phyloP scores from a whole-genome alignment of 1,284 basidiomycete species.

The Prillingera fragicola region DNA sequence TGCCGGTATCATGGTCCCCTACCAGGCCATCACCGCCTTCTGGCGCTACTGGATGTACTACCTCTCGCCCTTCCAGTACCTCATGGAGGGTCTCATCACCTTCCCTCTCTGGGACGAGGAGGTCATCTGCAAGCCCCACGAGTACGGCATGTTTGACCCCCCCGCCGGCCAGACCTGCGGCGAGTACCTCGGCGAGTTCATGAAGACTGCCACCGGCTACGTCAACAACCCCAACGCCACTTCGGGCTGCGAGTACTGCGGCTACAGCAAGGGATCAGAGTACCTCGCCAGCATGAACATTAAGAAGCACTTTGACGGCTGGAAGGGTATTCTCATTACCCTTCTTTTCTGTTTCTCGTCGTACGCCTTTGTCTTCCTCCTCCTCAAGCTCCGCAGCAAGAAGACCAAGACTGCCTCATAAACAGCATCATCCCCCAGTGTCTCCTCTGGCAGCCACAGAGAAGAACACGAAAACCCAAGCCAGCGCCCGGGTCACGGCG shows the following conservation, averaged over 20 bases:
- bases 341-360: conserved; percentile 26
- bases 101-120: conserved; percentile 31
- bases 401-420: conserved; percentile 30
- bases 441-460: too few species aligned
- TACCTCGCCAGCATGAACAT: conserved; percentile 39
- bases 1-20: conserved; percentile 34
- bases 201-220: conserved; percentile 26
- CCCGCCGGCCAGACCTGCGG: conserved; percentile 42
- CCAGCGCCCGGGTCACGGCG: too few species aligned
- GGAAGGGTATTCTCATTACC: conserved; percentile 38
- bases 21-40: conserved; percentile 29
- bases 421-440: not conserved
- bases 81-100: conserved; percentile 33
- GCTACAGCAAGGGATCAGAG: conserved; percentile 32
- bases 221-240: conserved; percentile 34
- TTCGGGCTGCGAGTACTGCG: conserved; percentile 35
- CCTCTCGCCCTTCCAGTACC: conserved; percentile 38
- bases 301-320: conserved; percentile 26
- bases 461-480: too few species aligned
- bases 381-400: conserved; percentile 35
- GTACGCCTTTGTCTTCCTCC: conserved; percentile 33
- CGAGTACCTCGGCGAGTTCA: conserved; percentile 30
- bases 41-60: conserved; percentile 39
- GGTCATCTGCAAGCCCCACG: conserved; percentile 34
- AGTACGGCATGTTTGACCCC: conserved; percentile 40